These are phyloP conservation scores for Castanopsis chinensis DNA, from an alignment of 306 rosid species.

Conservation along the genomic window DNA sequence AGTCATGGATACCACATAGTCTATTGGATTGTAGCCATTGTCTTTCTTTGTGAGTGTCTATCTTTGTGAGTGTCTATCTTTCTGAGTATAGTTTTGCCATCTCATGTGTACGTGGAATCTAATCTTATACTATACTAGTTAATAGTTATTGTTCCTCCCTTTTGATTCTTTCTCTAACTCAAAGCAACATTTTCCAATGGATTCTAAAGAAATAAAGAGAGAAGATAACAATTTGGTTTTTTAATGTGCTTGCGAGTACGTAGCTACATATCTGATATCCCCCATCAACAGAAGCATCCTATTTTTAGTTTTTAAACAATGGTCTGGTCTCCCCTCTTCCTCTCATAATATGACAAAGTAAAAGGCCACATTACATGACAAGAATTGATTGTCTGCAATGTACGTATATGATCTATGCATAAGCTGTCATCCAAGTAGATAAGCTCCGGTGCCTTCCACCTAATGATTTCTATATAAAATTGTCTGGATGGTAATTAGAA, in stretches of 20 bases:
- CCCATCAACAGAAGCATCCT: too few species aligned
- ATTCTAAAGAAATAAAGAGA: neutral
- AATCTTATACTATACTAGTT: too few species aligned
- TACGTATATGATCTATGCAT: too few species aligned
- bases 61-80: too few species aligned
- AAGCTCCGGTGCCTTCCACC: too few species aligned
- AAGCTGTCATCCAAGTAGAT: too few species aligned
- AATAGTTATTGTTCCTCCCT: neutral
- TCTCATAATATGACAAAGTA: neutral
- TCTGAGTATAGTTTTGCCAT: too few species aligned
- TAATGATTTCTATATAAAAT: too few species aligned
- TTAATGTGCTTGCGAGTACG: neutral
- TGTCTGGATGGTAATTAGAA: too few species aligned
- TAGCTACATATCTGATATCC: too few species aligned
- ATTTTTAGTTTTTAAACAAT: neutral
- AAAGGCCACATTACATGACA: neutral
- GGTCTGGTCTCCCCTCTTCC: neutral
- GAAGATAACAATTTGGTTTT: conserved; percentile 20
- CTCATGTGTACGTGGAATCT: too few species aligned
- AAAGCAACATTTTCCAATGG: neutral
- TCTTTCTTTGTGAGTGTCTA: conserved; percentile 2
- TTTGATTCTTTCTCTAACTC: neutral
- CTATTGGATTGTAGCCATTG: neutral
- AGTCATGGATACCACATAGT: conserved; percentile 10
- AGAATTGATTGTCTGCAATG: too few species aligned